Percentiles rank a stretch among this genome's conserved stretches.
These are phyloP conservation scores for Saccharomyces pastorianus DNA, from an alignment of 1,139 yeast species.

Conservation along the genomic window DNA sequence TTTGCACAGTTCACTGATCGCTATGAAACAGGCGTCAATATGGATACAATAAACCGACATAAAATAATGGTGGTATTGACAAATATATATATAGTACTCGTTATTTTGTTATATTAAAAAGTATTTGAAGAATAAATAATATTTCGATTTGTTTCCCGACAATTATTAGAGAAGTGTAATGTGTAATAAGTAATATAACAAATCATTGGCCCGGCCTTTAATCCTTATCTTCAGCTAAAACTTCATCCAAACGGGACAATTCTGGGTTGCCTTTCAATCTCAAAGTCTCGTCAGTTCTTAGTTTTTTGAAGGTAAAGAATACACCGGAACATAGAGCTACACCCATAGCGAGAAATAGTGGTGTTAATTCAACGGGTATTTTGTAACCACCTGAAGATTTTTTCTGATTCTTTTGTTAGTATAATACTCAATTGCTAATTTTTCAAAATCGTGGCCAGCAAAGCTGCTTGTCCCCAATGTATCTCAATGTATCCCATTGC, in stretches of 20 bases:
- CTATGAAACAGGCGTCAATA: too few relatives aligned
- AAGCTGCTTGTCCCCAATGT: too few relatives aligned
- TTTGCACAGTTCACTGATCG: too few relatives aligned
- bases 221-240: constrained; percentile 42
- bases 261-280: constrained; percentile 60
- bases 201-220: background rate
- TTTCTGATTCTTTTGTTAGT: constrained; percentile 24
- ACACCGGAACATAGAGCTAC: constrained; percentile 59
- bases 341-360: constrained; percentile 55
- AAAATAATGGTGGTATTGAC: background rate
- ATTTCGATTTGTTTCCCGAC: background rate
- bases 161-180: background rate
- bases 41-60: background rate
- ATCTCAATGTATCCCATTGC: too few relatives aligned
- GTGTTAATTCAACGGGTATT: constrained; percentile 71
- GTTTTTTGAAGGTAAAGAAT: constrained; percentile 66
- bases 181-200: background rate
- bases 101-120: background rate
- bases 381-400: constrained; percentile 31
- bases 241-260: constrained; percentile 44
- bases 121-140: background rate
- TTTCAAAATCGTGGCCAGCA: too few relatives aligned
- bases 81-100: background rate
- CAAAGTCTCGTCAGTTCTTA: constrained; percentile 56
- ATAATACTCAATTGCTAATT: background rate